phyloP scores from a whole-genome alignment of 768 basidiomycete genomes.

The Chlorophyllum brunneum region DNA sequence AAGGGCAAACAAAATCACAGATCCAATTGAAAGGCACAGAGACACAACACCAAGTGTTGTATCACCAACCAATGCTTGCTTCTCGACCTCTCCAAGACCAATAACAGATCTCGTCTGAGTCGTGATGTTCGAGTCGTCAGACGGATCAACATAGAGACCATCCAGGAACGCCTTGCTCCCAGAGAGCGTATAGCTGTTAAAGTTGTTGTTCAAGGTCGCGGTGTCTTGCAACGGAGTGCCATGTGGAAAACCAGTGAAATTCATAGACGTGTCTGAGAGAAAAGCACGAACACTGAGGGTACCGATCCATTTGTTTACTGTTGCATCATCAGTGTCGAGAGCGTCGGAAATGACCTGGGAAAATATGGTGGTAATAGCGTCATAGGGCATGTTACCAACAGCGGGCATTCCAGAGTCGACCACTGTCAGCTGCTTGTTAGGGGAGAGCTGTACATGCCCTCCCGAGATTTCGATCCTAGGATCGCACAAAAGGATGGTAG shows the following conservation, averaged over 20 bases:
- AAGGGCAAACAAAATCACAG: background rate
- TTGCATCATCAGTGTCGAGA: background rate
- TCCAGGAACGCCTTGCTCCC: slow-evolving; percentile 2
- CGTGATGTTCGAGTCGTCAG: background rate
- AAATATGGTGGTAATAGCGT: background rate
- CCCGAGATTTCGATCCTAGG: background rate
- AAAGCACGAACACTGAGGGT: background rate
- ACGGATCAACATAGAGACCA: background rate
- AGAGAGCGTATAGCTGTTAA: background rate
- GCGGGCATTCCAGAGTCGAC: background rate
- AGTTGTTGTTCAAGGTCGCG: background rate
- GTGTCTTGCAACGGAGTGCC: background rate
- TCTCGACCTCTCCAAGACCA: background rate
- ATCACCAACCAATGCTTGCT: background rate
- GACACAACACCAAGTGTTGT: background rate
- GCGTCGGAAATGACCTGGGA: background rate
- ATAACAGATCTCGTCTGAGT: background rate
- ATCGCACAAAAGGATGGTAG: background rate
- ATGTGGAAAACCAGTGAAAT: background rate
- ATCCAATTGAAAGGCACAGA: background rate
- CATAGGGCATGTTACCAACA: background rate
- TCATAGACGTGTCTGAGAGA: background rate
- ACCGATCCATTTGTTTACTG: background rate
- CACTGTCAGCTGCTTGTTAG: background rate
- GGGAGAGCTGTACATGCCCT: background rate